Conservation (phyloP, 2,329 filamentous ascomycete species). For the Bipolaris zeicola region DNA sequence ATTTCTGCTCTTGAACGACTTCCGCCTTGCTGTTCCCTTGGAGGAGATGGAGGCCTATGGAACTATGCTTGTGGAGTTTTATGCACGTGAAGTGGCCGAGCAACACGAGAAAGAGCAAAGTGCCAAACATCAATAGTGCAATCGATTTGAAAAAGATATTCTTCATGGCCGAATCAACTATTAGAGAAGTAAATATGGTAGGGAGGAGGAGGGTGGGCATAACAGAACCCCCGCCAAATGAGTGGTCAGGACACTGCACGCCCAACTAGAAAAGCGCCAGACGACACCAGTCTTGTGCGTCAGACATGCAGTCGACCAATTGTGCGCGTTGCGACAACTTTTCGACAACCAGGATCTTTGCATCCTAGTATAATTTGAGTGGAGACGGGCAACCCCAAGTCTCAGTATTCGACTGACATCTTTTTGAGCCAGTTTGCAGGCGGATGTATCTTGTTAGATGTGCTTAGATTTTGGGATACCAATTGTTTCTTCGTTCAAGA, state of each 20-base stretch:
- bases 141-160: background rate
- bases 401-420: conserved; percentile 11
- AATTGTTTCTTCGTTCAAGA: conserved; percentile 13
- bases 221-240: background rate
- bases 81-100: conserved; percentile 84
- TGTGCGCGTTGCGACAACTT: conserved; percentile 9
- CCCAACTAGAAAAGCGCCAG: background rate
- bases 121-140: conserved; percentile 18
- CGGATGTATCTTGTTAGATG: conserved; percentile 14
- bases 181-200: background rate
- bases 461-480: conserved; percentile 29
- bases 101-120: conserved; percentile 54
- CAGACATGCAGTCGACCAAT: background rate
- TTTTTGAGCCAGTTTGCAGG: conserved; percentile 9
- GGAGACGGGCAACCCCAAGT: background rate
- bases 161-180: background rate
- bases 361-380: conserved; percentile 7
- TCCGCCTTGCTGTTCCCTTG: conserved; percentile 87
- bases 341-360: conserved; percentile 8
- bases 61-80: conserved; percentile 98
- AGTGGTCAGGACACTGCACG: background rate
- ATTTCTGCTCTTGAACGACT: conserved; percentile 94
- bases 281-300: conserved; percentile 12
- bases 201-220: background rate
- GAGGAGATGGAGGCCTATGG: conserved; percentile 97